A percentile compares a stretch with the other conserved stretches of the same genome.
These are phyloP conservation scores for Ramalina peruviana DNA, from an alignment of 495 filamentous ascomycete species.

Conservation along the genomic window DNA sequence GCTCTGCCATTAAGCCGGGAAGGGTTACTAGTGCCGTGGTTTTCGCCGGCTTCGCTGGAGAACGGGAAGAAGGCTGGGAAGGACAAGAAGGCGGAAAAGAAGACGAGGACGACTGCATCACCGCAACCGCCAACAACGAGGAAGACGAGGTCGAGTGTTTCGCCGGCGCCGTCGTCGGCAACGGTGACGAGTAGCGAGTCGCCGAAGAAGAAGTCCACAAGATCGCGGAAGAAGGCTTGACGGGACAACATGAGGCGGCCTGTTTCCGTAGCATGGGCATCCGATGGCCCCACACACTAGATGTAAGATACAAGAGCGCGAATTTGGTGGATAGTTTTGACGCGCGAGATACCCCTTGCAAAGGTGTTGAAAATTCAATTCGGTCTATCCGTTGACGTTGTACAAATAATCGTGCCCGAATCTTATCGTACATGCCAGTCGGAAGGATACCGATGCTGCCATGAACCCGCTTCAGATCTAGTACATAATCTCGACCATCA, in stretches of 20 bases:
- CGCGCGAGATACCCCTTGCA: not conserved
- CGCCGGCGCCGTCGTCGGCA: not conserved
- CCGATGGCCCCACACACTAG: too few species aligned
- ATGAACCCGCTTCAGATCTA: too few species aligned
- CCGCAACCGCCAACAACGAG: not conserved
- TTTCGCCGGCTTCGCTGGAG: not conserved
- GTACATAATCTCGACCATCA: too few species aligned
- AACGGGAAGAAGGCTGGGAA: not conserved
- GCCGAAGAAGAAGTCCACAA: not conserved
- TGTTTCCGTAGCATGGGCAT: too few species aligned
- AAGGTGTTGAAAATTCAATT: too few species aligned
- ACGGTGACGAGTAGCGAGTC: too few species aligned
- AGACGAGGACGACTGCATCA: not conserved
- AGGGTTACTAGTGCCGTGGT: not conserved
- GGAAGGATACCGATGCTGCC: too few species aligned
- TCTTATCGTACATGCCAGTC: too few species aligned
- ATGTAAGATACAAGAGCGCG: too few species aligned
- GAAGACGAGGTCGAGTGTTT: not conserved
- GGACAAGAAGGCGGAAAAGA: not conserved
- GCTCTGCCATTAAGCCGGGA: constrained; percentile 16
- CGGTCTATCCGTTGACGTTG: too few species aligned
- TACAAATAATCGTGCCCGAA: too few species aligned
- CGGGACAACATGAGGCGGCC: not conserved
- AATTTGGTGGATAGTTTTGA: too few species aligned
- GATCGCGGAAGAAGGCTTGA: not conserved